These are phyloP conservation scores for Aspergillus neotritici DNA, from an alignment of 2,329 filamentous ascomycete genomes.

Conservation along the genomic window DNA sequence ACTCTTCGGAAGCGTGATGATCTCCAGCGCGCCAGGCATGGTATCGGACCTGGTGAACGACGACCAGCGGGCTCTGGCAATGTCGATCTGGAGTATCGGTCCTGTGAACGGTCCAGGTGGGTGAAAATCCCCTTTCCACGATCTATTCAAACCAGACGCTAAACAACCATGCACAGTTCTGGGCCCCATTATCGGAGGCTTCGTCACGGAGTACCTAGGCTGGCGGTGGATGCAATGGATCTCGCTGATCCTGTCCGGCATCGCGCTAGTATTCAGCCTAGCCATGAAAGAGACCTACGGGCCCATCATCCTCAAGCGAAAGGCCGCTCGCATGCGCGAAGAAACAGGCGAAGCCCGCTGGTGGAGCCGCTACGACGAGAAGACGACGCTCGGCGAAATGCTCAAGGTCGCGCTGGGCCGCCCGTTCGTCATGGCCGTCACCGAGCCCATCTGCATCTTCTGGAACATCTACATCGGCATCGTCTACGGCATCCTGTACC, in stretches of 20 bases:
- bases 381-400: constrained; percentile 57
- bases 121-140: constrained; percentile 1
- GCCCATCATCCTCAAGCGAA: constrained; percentile 62
- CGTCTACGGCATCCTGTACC: constrained; percentile 79
- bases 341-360: constrained; percentile 65
- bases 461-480: constrained; percentile 68
- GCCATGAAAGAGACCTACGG: constrained; percentile 70
- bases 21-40: constrained; percentile 75
- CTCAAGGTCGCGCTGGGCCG: constrained; percentile 70
- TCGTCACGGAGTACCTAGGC: constrained; percentile 62
- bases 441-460: constrained; percentile 80
- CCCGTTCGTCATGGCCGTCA: constrained; percentile 70
- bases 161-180: constrained; percentile 31
- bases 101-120: constrained; percentile 68
- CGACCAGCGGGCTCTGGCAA: constrained; percentile 72
- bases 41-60: constrained; percentile 78
- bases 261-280: constrained; percentile 54
- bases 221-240: constrained; percentile 90
- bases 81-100: constrained; percentile 76
- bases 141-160: not conserved
- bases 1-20: constrained; percentile 70
- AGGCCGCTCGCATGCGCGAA: constrained; percentile 59
- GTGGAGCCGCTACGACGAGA: constrained; percentile 77
- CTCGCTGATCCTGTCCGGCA: constrained; percentile 64
- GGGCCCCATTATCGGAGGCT: constrained; percentile 72